A percentile compares a stretch with the other conserved stretches of the same genome.
Evolutionary conservation across 306 rosid species (phyloP).

Genomic region (Cercis canadensis): DNA sequence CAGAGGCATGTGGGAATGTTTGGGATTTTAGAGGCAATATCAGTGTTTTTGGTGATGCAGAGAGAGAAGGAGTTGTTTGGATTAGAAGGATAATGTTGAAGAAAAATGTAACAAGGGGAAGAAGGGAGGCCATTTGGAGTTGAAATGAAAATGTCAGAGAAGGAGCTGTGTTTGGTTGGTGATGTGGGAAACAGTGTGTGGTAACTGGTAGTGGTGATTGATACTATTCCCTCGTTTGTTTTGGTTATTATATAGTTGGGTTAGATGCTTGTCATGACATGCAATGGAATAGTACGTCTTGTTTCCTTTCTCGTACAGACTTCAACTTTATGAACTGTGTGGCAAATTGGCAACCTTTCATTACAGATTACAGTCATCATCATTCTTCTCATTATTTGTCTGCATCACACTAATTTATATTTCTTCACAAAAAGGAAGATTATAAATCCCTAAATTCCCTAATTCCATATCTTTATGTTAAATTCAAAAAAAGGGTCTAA

Average conservation of each 20-base stretch:
- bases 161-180: neutral
- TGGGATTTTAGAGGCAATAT: slow-evolving; percentile 64
- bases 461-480: too few relatives aligned
- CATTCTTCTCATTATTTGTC: too few relatives aligned
- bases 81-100: slow-evolving; percentile 25
- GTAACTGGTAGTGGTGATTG: neutral
- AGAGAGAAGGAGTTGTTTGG: slow-evolving; percentile 18
- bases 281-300: slow-evolving; percentile 31
- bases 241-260: neutral
- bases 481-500: too few relatives aligned
- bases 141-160: neutral
- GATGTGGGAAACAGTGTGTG: slow-evolving; percentile 7
- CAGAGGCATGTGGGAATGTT: slow-evolving; percentile 38
- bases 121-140: slow-evolving; percentile 30
- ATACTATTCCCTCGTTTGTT: too few relatives aligned
- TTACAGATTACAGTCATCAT: too few relatives aligned
- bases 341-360: neutral
- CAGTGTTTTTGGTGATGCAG: slow-evolving; percentile 16
- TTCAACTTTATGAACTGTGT: slow-evolving; percentile 29
- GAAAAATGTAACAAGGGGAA: slow-evolving; percentile 2
- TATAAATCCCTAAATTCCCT: too few relatives aligned
- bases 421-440: too few relatives aligned
- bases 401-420: too few relatives aligned
- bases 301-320: slow-evolving; percentile 8
- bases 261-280: slow-evolving; percentile 23